Evolutionary conservation across 257 asterid species (phyloP).

Genomic region (Ajuga chamaepitys): DNA sequence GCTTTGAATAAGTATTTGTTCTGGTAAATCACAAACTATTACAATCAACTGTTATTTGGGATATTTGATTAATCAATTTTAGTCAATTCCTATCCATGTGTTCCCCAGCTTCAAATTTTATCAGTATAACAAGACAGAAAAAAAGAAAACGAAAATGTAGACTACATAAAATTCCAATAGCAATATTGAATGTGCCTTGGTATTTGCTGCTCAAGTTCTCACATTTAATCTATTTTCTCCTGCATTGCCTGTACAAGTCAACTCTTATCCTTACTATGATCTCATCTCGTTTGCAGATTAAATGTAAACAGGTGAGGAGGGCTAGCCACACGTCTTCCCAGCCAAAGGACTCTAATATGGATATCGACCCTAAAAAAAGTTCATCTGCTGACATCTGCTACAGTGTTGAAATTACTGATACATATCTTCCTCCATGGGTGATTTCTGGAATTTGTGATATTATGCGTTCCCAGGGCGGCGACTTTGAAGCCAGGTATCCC

Average conservation of each 20-base stretch:
- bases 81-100: not conserved
- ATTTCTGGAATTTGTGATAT: slow-evolving; percentile 60
- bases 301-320: slow-evolving; percentile 81
- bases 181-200: not conserved
- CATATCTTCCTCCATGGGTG: slow-evolving; percentile 85
- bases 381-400: slow-evolving; percentile 63
- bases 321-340: slow-evolving; percentile 40
- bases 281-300: slow-evolving; percentile 46
- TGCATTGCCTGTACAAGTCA: not conserved
- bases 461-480: slow-evolving; percentile 51
- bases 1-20: not conserved
- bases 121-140: not conserved
- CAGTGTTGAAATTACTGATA: slow-evolving; percentile 67
- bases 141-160: not conserved
- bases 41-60: not conserved
- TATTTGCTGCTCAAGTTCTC: not conserved
- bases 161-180: not conserved
- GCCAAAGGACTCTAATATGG: slow-evolving; percentile 30
- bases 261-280: slow-evolving; percentile 1
- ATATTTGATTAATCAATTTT: not conserved
- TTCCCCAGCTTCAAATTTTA: slow-evolving; percentile 12
- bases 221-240: not conserved
- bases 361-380: slow-evolving; percentile 31
- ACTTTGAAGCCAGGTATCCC: slow-evolving; percentile 77
- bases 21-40: not conserved